Percentiles rank a stretch among this genome's conserved stretches.
These are phyloP conservation scores for Theobroma grandiflorum DNA, from an alignment of 441 rosid genomes.

Conservation along the genomic window DNA sequence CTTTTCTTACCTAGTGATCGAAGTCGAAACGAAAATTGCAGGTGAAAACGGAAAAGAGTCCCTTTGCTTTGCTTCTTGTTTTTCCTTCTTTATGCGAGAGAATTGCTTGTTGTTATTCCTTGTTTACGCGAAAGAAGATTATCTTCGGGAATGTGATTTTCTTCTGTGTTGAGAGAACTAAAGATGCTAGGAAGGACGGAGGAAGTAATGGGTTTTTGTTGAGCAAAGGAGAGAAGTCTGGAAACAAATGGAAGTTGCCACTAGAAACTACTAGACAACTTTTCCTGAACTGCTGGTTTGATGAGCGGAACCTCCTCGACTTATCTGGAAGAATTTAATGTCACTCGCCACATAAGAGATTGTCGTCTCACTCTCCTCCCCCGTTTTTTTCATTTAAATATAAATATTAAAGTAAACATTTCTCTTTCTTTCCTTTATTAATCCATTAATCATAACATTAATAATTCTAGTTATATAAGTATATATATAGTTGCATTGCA, in stretches of 20 bases:
- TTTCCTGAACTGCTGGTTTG: neutral
- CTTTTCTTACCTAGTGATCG: neutral
- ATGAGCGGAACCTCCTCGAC: slow-evolving; percentile 2
- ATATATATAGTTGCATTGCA: too few species aligned
- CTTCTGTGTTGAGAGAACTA: neutral
- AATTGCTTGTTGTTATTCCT: too few species aligned
- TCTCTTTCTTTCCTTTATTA: neutral
- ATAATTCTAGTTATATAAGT: too few species aligned
- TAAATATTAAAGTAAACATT: neutral
- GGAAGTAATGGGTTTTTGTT: slow-evolving; percentile 7
- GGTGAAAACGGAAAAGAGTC: neutral
- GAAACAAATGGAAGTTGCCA: slow-evolving; percentile 26
- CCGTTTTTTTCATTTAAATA: neutral
- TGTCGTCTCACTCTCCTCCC: neutral
- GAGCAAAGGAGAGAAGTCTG: slow-evolving; percentile 31
- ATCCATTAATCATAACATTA: too few species aligned
- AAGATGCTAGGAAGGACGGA: neutral
- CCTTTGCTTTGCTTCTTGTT: neutral
- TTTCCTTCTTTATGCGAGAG: neutral
- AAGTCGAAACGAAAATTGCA: neutral
- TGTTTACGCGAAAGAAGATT: neutral
- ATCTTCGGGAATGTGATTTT: neutral
- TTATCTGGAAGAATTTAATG: neutral
- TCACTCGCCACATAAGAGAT: slow-evolving; percentile 8
- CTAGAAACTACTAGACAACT: slow-evolving; percentile 44